Evolutionary conservation across 306 rosid species (phyloP).

Genomic region (Casuarina glauca): DNA sequence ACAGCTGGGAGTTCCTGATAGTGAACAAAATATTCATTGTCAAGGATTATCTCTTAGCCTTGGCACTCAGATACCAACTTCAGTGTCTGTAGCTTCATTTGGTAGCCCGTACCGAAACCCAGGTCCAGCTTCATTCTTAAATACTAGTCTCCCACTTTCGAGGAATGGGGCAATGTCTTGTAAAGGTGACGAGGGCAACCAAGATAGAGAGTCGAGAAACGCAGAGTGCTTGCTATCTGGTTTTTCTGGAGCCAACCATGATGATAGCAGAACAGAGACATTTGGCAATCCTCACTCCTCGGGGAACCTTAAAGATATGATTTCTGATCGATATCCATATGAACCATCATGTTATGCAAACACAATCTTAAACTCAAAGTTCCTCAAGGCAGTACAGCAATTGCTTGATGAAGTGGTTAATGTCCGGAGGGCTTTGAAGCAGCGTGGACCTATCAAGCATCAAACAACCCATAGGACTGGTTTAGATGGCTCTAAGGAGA

Average conservation of each 20-base stretch:
- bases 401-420: conserved; percentile 84
- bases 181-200: conserved; percentile 44
- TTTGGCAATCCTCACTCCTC: conserved; percentile 45
- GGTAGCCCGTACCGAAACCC: conserved; percentile 50
- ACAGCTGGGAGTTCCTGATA: conserved; percentile 37
- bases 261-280: conserved; percentile 45
- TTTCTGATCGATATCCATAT: conserved; percentile 33
- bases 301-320: conserved; percentile 37
- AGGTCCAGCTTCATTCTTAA: conserved; percentile 46
- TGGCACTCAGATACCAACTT: conserved; percentile 53
- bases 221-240: conserved; percentile 51
- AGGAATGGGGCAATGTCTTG: conserved; percentile 32
- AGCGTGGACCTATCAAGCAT: conserved; percentile 49
- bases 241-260: conserved; percentile 40
- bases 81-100: conserved; percentile 49
- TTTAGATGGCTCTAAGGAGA: conserved; percentile 54
- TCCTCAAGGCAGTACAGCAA: conserved; percentile 72
- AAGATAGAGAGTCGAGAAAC: conserved; percentile 38
- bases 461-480: conserved; percentile 40
- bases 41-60: conserved; percentile 90
- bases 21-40: conserved; percentile 55
- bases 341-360: conserved; percentile 39
- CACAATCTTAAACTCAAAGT: conserved; percentile 42
- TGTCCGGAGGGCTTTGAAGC: conserved; percentile 70
- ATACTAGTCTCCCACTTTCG: conserved; percentile 33